These are phyloP conservation scores for Stephanodiscus minutulus DNA, from an alignment of 108 stramenopile genomes.

Conservation along the genomic window DNA sequence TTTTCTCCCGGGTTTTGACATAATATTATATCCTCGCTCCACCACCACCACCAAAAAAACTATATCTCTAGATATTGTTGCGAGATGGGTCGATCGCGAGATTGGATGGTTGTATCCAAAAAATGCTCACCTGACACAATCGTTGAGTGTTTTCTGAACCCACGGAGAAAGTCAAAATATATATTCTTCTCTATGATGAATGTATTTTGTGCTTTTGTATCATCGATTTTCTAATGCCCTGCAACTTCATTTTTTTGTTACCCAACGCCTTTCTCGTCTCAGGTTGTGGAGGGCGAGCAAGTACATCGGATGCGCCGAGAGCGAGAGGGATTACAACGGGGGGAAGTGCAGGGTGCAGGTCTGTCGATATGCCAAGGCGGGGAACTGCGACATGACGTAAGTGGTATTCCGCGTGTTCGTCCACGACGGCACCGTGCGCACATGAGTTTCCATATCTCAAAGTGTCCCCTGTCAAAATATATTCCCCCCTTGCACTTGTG, in stretches of 20 bases:
- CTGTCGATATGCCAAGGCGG: slow-evolving; percentile 36
- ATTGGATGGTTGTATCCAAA: slow-evolving; percentile 27
- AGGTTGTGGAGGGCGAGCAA: slow-evolving; percentile 34
- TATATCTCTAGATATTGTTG: slow-evolving; percentile 2
- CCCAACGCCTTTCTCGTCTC: too few species aligned
- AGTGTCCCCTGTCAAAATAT: neutral
- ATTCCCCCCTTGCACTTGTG: neutral
- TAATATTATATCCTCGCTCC: too few species aligned
- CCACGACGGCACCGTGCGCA: too few species aligned
- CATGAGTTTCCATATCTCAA: neutral
- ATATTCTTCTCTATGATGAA: too few species aligned
- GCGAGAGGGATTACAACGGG: slow-evolving; percentile 34
- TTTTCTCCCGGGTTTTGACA: too few species aligned
- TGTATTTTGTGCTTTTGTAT: too few species aligned
- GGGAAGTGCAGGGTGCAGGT: slow-evolving; percentile 41
- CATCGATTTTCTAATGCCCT: too few species aligned
- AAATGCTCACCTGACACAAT: slow-evolving; percentile 41
- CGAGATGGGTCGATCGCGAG: slow-evolving; percentile 43
- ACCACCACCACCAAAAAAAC: neutral
- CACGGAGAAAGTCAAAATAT: too few species aligned
- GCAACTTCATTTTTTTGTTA: neutral
- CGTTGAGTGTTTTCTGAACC: too few species aligned
- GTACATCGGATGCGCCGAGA: slow-evolving; percentile 35
- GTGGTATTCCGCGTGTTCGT: too few species aligned
- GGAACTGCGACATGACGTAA: slow-evolving; percentile 36